Conservation (phyloP, 2,329 filamentous ascomycete genomes). For the Talaromyces piceae region DNA sequence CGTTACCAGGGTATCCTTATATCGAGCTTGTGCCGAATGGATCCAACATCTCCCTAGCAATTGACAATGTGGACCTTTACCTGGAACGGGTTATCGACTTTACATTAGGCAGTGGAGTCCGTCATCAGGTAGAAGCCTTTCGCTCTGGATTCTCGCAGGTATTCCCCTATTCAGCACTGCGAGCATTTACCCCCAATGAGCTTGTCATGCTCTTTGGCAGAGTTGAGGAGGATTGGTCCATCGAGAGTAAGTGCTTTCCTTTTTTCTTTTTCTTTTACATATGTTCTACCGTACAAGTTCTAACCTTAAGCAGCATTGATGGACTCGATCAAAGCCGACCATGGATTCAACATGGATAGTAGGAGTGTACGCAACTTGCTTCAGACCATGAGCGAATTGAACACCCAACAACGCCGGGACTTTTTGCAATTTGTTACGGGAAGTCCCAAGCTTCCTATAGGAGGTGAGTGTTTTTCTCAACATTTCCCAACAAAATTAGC, state of each 20-base stretch:
- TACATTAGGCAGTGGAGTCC: conserved; percentile 83
- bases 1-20: conserved; percentile 77
- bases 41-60: conserved; percentile 66
- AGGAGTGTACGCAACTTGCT: conserved; percentile 88
- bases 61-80: conserved; percentile 85
- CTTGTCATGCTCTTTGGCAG: conserved; percentile 90
- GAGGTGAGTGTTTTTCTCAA: conserved; percentile 55
- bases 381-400: conserved; percentile 87
- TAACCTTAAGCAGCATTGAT: conserved; percentile 60
- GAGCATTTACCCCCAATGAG: conserved; percentile 90
- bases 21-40: conserved; percentile 78
- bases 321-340: conserved; percentile 97
- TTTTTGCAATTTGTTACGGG: conserved; percentile 98
- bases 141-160: conserved; percentile 86
- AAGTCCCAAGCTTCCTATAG: conserved; percentile 95
- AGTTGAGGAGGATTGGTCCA: conserved; percentile 91
- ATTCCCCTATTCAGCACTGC: conserved; percentile 87
- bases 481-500: background rate
- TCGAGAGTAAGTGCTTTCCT: conserved; percentile 94
- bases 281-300: conserved; percentile 6
- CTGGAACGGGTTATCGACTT: conserved; percentile 85
- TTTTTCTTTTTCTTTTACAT: background rate
- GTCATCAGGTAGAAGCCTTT: conserved; percentile 85
- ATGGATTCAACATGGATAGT: conserved; percentile 98
- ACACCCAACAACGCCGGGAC: conserved; percentile 67